These are phyloP conservation scores for Fusarium secorum DNA, from an alignment of 2,329 filamentous ascomycete species.

Conservation along the genomic window DNA sequence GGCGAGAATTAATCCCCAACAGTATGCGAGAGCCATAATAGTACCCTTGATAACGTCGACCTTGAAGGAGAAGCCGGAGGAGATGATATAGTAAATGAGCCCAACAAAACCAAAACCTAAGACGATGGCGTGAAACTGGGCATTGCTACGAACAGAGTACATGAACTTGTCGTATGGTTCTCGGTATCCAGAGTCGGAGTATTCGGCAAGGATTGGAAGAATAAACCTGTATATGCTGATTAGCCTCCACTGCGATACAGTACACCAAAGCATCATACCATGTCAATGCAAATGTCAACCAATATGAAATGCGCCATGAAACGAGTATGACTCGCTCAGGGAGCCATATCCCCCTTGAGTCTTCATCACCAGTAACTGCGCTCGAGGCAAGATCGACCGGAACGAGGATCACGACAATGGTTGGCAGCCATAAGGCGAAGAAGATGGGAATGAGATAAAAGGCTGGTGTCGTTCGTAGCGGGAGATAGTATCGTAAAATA, in stretches of 20 bases:
- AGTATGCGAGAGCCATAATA: slow-evolving; percentile 93
- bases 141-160: slow-evolving; percentile 88
- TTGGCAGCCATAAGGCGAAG: slow-evolving; percentile 91
- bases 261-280: slow-evolving; percentile 66
- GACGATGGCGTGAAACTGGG: slow-evolving; percentile 84
- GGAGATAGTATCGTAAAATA: slow-evolving; percentile 88
- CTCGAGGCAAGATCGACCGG: slow-evolving; percentile 95
- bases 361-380: slow-evolving; percentile 74
- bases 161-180: slow-evolving; percentile 81
- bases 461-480: slow-evolving; percentile 86
- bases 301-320: slow-evolving; percentile 94
- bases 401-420: slow-evolving; percentile 88
- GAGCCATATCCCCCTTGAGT: slow-evolving; percentile 85
- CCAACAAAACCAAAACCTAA: slow-evolving; percentile 74
- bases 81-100: slow-evolving; percentile 82
- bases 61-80: slow-evolving; percentile 74
- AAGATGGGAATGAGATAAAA: slow-evolving; percentile 94
- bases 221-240: slow-evolving; percentile 70
- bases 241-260: slow-evolving; percentile 8
- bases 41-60: slow-evolving; percentile 75
- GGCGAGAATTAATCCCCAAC: slow-evolving; percentile 88
- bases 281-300: slow-evolving; percentile 93
- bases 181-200: slow-evolving; percentile 91
- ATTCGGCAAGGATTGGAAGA: slow-evolving; percentile 91
- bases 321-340: slow-evolving; percentile 80